Base-by-base conservation (phyloP, 441 rosid genomes). In the Metrosideros polymorpha region DNA sequence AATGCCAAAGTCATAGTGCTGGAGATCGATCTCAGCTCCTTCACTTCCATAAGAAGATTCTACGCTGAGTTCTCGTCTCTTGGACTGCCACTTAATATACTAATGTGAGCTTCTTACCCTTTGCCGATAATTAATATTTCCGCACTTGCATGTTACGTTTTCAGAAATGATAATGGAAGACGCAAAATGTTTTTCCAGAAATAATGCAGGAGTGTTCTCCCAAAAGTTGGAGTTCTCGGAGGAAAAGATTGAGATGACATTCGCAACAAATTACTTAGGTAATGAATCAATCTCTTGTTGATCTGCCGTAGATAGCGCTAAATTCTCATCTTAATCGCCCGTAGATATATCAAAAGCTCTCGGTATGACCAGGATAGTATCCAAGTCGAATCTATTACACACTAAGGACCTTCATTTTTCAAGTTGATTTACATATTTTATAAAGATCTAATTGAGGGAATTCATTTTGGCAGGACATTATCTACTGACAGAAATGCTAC, bases 231-330 rank as follows among this genome's bases (percentile, higher is more conserved):
- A 97, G 91, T 96, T 94, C 88, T 96, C 99, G 2, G 98, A 96
- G 85, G 99, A 96, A 84, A 96, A 96, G 91, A 93, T 96, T 84
- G 99, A 97, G 92, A 92, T 97, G 93, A 95, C 98, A 50, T 96
- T 97, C 87, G 98, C 99, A 32, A 94, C 98, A 76, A 97, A 96
- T 85, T 96, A 94, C 90, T 63, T 97, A 84, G 99, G 99, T 96
- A 92, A 86, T n/a, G 50, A 49, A 43, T 63, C 82, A 6, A 3
- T 75, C 49, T 24, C n/a, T 43, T 8, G 24, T 42, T 0, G 29
- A 24, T 12, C n/a, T 4, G 14, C 12, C 14, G 15, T 19, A 25
- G 13, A 25, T 6, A 55, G 24, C 25, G 56, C 56, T 24, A 22
- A 54, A 54, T 71, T 71, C 45, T 71, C 79, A 32, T 71, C 82